These are phyloP conservation scores for Zoysia japonica DNA, from an alignment of 176 grass and related monocot species.

Conservation along the genomic window DNA sequence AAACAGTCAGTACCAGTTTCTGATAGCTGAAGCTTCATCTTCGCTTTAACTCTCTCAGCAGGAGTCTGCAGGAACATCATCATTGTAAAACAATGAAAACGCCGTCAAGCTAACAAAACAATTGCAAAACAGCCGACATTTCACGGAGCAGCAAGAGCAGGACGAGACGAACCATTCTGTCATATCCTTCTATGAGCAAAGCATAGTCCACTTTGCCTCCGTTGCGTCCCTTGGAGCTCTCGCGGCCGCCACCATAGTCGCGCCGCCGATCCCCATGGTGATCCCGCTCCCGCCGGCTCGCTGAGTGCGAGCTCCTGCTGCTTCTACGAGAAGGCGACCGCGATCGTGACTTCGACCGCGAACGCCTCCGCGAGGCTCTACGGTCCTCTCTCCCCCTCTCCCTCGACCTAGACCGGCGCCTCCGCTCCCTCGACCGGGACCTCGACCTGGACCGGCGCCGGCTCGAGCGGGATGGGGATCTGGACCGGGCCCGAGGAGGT, in stretches of 20 bases:
- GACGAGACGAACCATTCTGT: slow-evolving; percentile 64
- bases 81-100: background rate
- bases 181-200: slow-evolving; percentile 76
- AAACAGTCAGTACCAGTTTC: slow-evolving; percentile 53
- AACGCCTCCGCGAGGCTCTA: slow-evolving; percentile 26
- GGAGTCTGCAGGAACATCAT: slow-evolving; percentile 67
- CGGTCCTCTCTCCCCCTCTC: slow-evolving; percentile 24
- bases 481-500: slow-evolving; percentile 7
- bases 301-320: slow-evolving; percentile 37
- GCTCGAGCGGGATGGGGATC: slow-evolving; percentile 45
- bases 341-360: slow-evolving; percentile 33
- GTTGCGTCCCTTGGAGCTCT: slow-evolving; percentile 48
- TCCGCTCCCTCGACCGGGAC: slow-evolving; percentile 47
- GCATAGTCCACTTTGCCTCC: slow-evolving; percentile 63
- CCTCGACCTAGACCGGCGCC: slow-evolving; percentile 45
- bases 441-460: slow-evolving; percentile 49
- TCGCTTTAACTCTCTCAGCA: slow-evolving; percentile 89
- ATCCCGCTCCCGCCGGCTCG: slow-evolving; percentile 21
- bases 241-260: slow-evolving; percentile 23
- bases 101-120: background rate
- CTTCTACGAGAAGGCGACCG: slow-evolving; percentile 38
- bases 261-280: slow-evolving; percentile 39
- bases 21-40: slow-evolving; percentile 95
- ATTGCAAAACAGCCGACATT: background rate
- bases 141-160: background rate